phyloP scores from a whole-genome alignment of 306 rosid genomes.

The Glycine tomentella region DNA sequence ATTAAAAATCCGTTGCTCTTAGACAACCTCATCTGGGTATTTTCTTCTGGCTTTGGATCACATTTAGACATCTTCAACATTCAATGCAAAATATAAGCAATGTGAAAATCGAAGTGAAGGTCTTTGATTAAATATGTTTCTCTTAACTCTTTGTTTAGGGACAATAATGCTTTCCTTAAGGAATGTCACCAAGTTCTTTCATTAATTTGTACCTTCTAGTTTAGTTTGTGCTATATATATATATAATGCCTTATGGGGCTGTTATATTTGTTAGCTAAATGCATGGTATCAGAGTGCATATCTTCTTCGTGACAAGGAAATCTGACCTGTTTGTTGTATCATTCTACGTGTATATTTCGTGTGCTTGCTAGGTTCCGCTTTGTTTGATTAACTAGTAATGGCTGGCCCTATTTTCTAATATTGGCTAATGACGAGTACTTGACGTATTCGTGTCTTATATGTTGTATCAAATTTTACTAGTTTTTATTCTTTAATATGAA shows the following conservation, averaged over 20 bases:
- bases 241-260: slow-evolving; percentile 21
- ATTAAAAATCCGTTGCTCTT: not conserved
- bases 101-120: not conserved
- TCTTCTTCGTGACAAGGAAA: not conserved
- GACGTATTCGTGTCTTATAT: not conserved
- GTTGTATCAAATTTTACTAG: too few species aligned
- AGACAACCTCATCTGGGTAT: not conserved
- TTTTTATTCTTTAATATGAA: too few species aligned
- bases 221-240: not conserved
- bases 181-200: not conserved
- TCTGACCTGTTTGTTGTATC: not conserved
- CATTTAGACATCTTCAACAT: not conserved
- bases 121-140: not conserved
- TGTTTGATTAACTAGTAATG: not conserved
- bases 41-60: slow-evolving; percentile 8
- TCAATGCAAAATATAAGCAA: not conserved
- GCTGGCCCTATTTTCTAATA: not conserved
- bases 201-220: too few species aligned
- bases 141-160: not conserved
- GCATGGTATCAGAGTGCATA: not conserved
- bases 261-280: not conserved
- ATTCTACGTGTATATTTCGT: not conserved
- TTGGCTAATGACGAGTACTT: not conserved
- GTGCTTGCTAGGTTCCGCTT: not conserved
- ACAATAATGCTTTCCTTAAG: not conserved